These are phyloP conservation scores for Colletotrichum tofieldiae DNA, from an alignment of 2,329 filamentous ascomycete species.

Conservation along the genomic window DNA sequence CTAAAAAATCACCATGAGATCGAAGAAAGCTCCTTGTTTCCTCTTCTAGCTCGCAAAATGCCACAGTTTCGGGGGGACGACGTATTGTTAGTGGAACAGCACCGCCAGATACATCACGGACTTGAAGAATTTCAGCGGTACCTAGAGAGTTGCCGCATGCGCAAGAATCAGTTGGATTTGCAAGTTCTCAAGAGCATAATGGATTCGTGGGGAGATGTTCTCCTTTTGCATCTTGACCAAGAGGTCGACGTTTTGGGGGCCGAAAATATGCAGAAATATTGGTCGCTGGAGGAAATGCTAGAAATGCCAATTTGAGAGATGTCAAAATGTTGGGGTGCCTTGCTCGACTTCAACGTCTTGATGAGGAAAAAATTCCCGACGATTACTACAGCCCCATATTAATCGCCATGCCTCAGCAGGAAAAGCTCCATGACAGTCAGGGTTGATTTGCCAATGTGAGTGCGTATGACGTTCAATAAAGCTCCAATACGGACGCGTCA, in stretches of 20 bases:
- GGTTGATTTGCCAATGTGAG: not conserved
- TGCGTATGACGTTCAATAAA: not conserved
- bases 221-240: conserved; percentile 88
- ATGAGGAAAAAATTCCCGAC: conserved; percentile 9
- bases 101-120: conserved; percentile 83
- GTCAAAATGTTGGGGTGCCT: not conserved
- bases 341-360: not conserved
- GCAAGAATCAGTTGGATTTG: conserved; percentile 73
- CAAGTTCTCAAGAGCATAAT: conserved; percentile 77
- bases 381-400: not conserved
- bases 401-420: not conserved
- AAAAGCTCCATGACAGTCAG: not conserved
- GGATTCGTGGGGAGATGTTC: conserved; percentile 82
- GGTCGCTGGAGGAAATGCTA: conserved; percentile 82
- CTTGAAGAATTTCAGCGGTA: conserved; percentile 79
- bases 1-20: conserved; percentile 85
- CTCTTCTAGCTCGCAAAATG: conserved; percentile 82
- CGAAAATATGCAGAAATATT: conserved; percentile 90
- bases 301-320: conserved; percentile 74
- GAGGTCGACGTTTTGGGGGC: conserved; percentile 85
- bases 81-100: conserved; percentile 79
- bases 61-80: conserved; percentile 74
- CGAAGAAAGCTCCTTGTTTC: conserved; percentile 87
- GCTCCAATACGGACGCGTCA: not conserved
- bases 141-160: conserved; percentile 72